Base-by-base conservation (phyloP, 805 yeast species). In the Nakazawaea peltata region DNA sequence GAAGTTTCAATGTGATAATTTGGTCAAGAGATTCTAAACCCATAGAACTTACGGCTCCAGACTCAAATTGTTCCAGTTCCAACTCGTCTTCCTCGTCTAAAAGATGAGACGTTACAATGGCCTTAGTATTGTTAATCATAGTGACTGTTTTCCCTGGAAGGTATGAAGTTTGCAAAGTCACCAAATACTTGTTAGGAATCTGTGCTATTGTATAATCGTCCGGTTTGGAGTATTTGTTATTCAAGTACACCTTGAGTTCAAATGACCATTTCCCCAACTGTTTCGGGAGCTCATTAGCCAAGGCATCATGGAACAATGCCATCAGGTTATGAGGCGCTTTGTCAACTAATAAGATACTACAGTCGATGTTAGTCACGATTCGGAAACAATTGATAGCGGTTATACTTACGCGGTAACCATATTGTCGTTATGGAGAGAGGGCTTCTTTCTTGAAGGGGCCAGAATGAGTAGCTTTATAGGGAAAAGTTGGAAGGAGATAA, bases 261-360 rank as follows among this genome's bases (percentile, higher is more conserved):
- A 81, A 77, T 28, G 61, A 63, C 94, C 94, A 83, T 30, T 75
- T 67, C 2, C 75, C 86, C 19, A 70, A 58, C 2, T 67, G 48
- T 13, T 68, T 62, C 1, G 92, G 88, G 12, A 79, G 63, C 41
- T 76, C 77, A 45, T 80, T 80, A 4, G 81, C 69, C 12, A 84
- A 66, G 37, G 71, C 68, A 52, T 84, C 94, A 50, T 81, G 87
- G 47, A 81, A 72, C 29, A 71, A 69, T 0, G 82, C 63, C 22
- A 83, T 80, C 4, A 81, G 69, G 33, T 71, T 77, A 2, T 82
- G 79, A 3, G 68, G 49, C 4, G 71, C 68, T 43, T 66, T 63
- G 28, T 59, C 60, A 1, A 63, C 65, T 29, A 63, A 51, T 2
- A 65, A 44, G 1, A 67, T 65, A 1, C 71, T 64, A 17, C 17